These are phyloP conservation scores for Myxozyma kluyveri DNA, from an alignment of 805 yeast species.

Conservation along the genomic window DNA sequence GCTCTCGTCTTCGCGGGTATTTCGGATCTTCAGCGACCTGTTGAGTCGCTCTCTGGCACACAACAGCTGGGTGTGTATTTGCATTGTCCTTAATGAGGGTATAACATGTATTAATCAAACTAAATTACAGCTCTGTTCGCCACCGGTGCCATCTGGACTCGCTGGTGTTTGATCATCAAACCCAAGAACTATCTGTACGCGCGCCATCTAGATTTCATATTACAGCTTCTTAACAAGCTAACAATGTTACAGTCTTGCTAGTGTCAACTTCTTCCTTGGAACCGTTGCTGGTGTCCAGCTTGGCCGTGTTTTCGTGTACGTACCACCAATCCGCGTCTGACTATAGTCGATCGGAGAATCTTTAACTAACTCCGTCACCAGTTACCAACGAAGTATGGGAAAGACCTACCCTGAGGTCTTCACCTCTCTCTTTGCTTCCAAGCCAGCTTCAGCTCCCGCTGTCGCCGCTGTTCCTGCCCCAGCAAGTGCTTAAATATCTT, in stretches of 20 bases:
- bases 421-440: conserved; percentile 19
- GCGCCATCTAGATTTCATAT: too few relatives aligned
- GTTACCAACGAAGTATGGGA: conserved; percentile 21
- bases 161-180: conserved; percentile 92
- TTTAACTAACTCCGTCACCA: too few relatives aligned
- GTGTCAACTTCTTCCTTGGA: conserved; percentile 91
- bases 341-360: background rate
- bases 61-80: conserved; percentile 53
- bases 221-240: background rate
- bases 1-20: conserved; percentile 87
- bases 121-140: conserved; percentile 63
- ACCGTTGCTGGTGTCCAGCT: conserved; percentile 86
- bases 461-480: conserved; percentile 11
- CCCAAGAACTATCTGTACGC: conserved; percentile 72
- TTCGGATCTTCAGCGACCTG: conserved; percentile 84
- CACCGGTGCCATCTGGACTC: conserved; percentile 95
- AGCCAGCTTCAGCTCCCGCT: conserved; percentile 1
- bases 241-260: conserved; percentile 53
- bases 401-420: conserved; percentile 27
- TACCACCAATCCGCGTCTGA: too few relatives aligned
- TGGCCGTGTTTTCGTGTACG: conserved; percentile 50
- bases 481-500: background rate
- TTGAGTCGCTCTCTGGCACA: conserved; percentile 84
- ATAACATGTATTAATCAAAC: conserved; percentile 7
- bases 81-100: too few relatives aligned